Percentiles rank a stretch among this genome's conserved stretches.
These are phyloP conservation scores for Groenewaldozyma tartarivorans DNA, from an alignment of 805 yeast genomes.

Conservation along the genomic window DNA sequence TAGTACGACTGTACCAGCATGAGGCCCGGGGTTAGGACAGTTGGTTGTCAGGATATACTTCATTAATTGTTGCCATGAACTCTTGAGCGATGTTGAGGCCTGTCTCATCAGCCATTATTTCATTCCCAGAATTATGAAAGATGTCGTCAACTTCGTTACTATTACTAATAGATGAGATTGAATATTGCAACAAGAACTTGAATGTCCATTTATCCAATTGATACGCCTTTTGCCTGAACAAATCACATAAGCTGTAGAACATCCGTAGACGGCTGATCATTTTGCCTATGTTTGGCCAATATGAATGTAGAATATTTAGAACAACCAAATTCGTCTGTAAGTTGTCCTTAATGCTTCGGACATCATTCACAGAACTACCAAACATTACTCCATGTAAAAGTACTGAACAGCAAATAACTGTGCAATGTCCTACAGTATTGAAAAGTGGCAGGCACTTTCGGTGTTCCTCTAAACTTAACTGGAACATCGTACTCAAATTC, in stretches of 20 bases:
- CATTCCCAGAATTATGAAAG: too few relatives aligned
- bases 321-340: slow-evolving; percentile 5
- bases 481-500: slow-evolving; percentile 1
- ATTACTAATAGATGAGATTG: too few relatives aligned
- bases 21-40: too few relatives aligned
- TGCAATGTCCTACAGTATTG: slow-evolving; percentile 6
- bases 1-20: too few relatives aligned
- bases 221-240: slow-evolving; percentile 6
- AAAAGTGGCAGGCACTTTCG: slow-evolving; percentile 4
- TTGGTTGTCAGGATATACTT: too few relatives aligned
- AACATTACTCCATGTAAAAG: slow-evolving; percentile 4
- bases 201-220: slow-evolving; percentile 7
- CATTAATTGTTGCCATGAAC: too few relatives aligned
- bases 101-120: too few relatives aligned
- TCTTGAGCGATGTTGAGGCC: too few relatives aligned
- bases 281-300: slow-evolving; percentile 3
- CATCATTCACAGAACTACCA: slow-evolving; percentile 1
- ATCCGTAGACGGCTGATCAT: slow-evolving; percentile 6
- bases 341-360: not conserved
- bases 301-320: slow-evolving; percentile 1
- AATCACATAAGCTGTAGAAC: slow-evolving; percentile 7
- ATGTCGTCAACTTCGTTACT: too few relatives aligned
- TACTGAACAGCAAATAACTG: slow-evolving; percentile 7
- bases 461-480: not conserved
- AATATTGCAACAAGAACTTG: slow-evolving; percentile 7